Evolutionary conservation across 306 rosid genomes (phyloP), one percentile per base, ranked within the genome.

Genomic region (Glycine soja): DNA sequence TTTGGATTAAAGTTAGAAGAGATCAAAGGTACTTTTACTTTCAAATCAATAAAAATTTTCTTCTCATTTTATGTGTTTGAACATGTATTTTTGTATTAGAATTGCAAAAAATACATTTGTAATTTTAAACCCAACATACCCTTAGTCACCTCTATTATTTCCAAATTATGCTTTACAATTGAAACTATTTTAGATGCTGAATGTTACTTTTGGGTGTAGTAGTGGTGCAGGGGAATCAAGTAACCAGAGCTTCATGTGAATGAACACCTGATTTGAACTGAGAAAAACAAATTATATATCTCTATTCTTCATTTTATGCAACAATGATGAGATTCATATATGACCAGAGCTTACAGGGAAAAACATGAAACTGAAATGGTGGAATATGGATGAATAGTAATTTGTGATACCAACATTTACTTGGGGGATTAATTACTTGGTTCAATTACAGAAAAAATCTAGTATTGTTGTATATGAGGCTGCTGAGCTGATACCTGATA

Each of bases 151-250:
- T 24, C 30, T 24, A 24, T 24, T 24, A 24, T 24, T 24, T 40
- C 7, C 43, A 40, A 42, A 42, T 42, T 42, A 7, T 42, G 46
- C 8, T 3, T 38, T 38, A 38, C 5, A 38, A 38, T 42, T 42
- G 46, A 1, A 42, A 42, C 9, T 42, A 6, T 42, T 42, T 9
- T 51, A 6, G 9, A 63, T 46, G 69, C 47, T 74, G 12, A 71
- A 69, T 83, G 42, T 56, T 79, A 5, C 65, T 2, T 18, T 40
- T 46, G 36, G 36, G 52, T 8, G 40, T 19, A 74, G 81, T 81
- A 85, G 87, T 81, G 86, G 87, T 81, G 92, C 91, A 88, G 97
- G 90, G 71, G 95, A 92, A 59, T 18, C 88, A 70, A 85, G 81
- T 83, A 86, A 78, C 75, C 88, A 84, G 85, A 79, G 82, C 72